Evolutionary conservation across 805 yeast species (phyloP), one percentile per base, ranked within the genome.

Genomic region (Lipomyces japonicus): DNA sequence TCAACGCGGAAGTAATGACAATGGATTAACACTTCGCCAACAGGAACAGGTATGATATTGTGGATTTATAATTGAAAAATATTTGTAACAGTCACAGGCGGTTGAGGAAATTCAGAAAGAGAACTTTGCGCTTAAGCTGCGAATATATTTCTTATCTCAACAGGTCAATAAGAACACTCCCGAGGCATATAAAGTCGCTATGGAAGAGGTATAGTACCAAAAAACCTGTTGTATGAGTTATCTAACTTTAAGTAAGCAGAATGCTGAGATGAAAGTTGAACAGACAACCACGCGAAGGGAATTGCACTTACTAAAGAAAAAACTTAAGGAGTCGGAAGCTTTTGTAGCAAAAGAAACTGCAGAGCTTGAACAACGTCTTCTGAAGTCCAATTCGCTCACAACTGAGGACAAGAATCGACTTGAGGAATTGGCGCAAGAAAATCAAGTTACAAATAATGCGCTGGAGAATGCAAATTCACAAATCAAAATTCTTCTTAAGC

Each of bases 21-120:
- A 54, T 6, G 32, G 41, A 24, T 39, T 59, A 25, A 53, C 62
- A 18, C 45, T 59, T 32, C 48, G 57, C 7, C 60, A 59, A 34
- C 62, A 59, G 31, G 62, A 58, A 31, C 48, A 50, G 41, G 59
- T 53, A 19, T 4, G 45, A 22, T 23, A 7, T 23, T 32, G 24
- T 4, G 19, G 25, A 30, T 21, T 36, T 5, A 2, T 14, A 6
- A 3, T 4, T 21, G 23, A 25, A 40, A 22, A 4, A 45, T 51
- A 16, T n/a, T 22, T 42, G 14, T 16, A 31, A 1, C 5, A 12
- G 2, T 18, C 10, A 7, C 31, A 53, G 55, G 51, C 50, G 7
- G 46, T 59, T 24, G 50, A 58, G 35, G 59, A 55, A 26, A 46
- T 59, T 22, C 47, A 56, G 35, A 60, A 60, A 41, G 62, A 60